Evolutionary conservation across 805 yeast genomes (phyloP).

Genomic region (Nakazawaea laoshanensis): DNA sequence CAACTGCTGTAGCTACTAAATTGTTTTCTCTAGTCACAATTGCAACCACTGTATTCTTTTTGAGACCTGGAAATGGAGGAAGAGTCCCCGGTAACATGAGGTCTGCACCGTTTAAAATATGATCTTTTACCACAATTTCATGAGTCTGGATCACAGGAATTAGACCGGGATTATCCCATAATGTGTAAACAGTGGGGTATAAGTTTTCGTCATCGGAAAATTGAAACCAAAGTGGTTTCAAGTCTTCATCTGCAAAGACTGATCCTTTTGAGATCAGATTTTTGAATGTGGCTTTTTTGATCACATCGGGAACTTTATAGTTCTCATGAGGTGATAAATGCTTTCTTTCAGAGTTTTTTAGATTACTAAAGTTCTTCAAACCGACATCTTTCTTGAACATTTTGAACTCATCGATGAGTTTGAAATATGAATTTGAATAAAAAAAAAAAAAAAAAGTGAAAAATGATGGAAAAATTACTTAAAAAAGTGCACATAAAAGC

Average conservation of each 20-base stretch:
- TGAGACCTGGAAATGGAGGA: slow-evolving; percentile 41
- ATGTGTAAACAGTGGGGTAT: slow-evolving; percentile 65
- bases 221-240: slow-evolving; percentile 68
- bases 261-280: slow-evolving; percentile 47
- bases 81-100: slow-evolving; percentile 68
- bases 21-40: slow-evolving; percentile 57
- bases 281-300: slow-evolving; percentile 60
- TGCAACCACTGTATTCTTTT: slow-evolving; percentile 58
- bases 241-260: slow-evolving; percentile 54
- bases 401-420: neutral
- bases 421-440: too few species aligned
- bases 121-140: slow-evolving; percentile 53
- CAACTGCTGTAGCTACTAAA: slow-evolving; percentile 62
- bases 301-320: slow-evolving; percentile 38
- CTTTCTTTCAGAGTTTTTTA: slow-evolving; percentile 77
- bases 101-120: slow-evolving; percentile 72
- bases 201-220: slow-evolving; percentile 37
- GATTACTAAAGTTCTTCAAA: slow-evolving; percentile 67
- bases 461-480: too few species aligned
- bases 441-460: too few species aligned
- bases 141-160: slow-evolving; percentile 69
- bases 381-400: slow-evolving; percentile 51
- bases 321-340: slow-evolving; percentile 34
- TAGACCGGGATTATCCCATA: slow-evolving; percentile 62
- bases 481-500: too few species aligned